phyloP scores from a whole-genome alignment of 768 basidiomycete species.

The Lactarius hengduanensis region DNA sequence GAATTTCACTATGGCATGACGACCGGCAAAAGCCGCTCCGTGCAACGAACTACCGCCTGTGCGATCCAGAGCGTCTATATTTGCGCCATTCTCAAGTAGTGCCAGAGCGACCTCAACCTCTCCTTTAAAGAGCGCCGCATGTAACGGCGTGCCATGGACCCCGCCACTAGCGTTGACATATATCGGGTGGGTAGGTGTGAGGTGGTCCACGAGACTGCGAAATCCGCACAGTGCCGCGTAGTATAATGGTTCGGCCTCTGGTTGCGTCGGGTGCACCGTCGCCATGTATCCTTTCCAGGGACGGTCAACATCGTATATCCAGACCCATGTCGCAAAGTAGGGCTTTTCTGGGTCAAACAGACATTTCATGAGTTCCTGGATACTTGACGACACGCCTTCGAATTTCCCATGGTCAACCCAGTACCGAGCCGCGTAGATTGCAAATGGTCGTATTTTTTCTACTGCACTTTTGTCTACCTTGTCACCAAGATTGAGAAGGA shows the following conservation, averaged over 20 bases:
- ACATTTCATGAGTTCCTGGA: neutral
- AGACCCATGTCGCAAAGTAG: slow-evolving; percentile 14
- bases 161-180: neutral
- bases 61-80: neutral
- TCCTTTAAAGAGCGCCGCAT: neutral
- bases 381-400: neutral
- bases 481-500: slow-evolving; percentile 3
- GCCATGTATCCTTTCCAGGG: slow-evolving; percentile 1
- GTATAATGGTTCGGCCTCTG: neutral
- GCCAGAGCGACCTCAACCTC: neutral
- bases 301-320: slow-evolving; percentile 5
- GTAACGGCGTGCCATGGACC: neutral
- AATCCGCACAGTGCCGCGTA: slow-evolving; percentile 11
- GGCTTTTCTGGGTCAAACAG: slow-evolving; percentile 5
- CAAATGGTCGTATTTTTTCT: neutral
- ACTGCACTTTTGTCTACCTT: neutral
- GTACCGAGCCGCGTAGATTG: slow-evolving; percentile 7
- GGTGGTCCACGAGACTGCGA: neutral
- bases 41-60: neutral
- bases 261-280: neutral
- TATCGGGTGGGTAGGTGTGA: neutral
- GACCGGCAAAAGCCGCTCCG: neutral
- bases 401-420: slow-evolving; percentile 11
- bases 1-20: neutral
- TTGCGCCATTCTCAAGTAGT: slow-evolving; percentile 1